A percentile compares a stretch with the other conserved stretches of the same genome.
These are phyloP conservation scores for Fusarium ramigenum DNA, from an alignment of 2,329 filamentous ascomycete species.

Conservation along the genomic window DNA sequence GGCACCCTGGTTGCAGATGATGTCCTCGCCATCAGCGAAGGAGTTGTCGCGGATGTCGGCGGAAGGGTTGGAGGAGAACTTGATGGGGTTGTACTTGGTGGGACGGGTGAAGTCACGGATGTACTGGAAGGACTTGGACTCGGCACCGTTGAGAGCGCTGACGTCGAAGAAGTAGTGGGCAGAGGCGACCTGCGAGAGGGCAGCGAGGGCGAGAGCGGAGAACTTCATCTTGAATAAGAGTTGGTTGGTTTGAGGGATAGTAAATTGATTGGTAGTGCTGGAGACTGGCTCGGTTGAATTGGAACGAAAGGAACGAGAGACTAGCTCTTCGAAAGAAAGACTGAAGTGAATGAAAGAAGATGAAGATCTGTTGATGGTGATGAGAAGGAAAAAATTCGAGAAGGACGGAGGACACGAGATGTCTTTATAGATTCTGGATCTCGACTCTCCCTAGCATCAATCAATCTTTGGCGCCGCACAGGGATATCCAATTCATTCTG, in stretches of 20 bases:
- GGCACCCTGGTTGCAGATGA: constrained; percentile 22
- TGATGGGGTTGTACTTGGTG: constrained; percentile 27
- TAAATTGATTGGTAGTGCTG: constrained; percentile 19
- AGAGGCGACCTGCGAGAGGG: constrained; percentile 21
- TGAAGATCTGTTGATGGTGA: constrained; percentile 26
- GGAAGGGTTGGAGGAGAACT: constrained; percentile 24
- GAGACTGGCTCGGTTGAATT: constrained; percentile 25
- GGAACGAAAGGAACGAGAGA: constrained; percentile 28
- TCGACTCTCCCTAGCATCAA: neutral
- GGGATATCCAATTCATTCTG: neutral
- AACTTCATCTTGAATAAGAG: constrained; percentile 24
- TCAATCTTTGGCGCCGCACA: neutral
- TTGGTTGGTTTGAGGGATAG: constrained; percentile 7
- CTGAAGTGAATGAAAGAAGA: constrained; percentile 29
- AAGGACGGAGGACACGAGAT: neutral
- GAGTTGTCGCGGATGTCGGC: constrained; percentile 22
- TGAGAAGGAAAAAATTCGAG: neutral
- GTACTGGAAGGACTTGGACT: constrained; percentile 19
- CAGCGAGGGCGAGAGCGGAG: constrained; percentile 13
- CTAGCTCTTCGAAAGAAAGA: constrained; percentile 30
- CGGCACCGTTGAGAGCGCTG: constrained; percentile 5
- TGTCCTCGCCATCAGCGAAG: constrained; percentile 17
- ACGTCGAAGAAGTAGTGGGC: constrained; percentile 23
- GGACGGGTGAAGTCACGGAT: constrained; percentile 24
- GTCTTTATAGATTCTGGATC: constrained; percentile 16